These are phyloP conservation scores for Sedum album DNA, from an alignment of 164 flowering plant genomes.

Conservation along the genomic window DNA sequence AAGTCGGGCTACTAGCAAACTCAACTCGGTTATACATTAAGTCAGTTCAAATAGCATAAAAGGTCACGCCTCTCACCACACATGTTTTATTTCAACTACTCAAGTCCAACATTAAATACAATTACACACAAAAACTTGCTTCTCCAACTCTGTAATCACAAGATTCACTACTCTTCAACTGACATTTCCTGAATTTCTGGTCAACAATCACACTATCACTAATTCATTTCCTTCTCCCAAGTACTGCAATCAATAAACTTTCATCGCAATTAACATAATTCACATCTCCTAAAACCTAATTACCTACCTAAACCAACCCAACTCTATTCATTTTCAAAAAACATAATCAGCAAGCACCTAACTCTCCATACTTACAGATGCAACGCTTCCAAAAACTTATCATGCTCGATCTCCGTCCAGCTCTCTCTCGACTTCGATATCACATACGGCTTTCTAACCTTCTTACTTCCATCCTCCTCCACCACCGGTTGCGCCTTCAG, in stretches of 20 bases:
- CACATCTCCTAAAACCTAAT: neutral
- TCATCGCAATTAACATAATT: too few relatives aligned
- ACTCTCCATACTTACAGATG: conserved; percentile 35
- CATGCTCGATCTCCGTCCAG: conserved; percentile 63
- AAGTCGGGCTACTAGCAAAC: neutral
- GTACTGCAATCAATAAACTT: too few relatives aligned
- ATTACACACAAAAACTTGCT: neutral
- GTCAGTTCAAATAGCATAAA: too few relatives aligned
- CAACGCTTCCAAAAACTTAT: conserved; percentile 58
- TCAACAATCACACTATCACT: too few relatives aligned
- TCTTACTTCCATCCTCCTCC: conserved; percentile 21
- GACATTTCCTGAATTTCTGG: too few relatives aligned
- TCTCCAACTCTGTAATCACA: neutral
- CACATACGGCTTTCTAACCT: conserved; percentile 54
- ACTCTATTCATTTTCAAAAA: neutral
- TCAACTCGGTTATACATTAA: neutral
- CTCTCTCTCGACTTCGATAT: conserved; percentile 65
- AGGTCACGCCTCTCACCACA: neutral
- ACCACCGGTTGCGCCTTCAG: neutral
- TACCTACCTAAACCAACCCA: neutral
- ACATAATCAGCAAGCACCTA: neutral
- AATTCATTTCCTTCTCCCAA: too few relatives aligned
- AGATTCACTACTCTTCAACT: neutral
- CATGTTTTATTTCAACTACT: neutral
- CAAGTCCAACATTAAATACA: neutral